Percentiles rank a stretch among this genome's conserved stretches.
Conservation (phyloP, 2,329 filamentous ascomycete species). For the Metarhizium guizhouense region DNA sequence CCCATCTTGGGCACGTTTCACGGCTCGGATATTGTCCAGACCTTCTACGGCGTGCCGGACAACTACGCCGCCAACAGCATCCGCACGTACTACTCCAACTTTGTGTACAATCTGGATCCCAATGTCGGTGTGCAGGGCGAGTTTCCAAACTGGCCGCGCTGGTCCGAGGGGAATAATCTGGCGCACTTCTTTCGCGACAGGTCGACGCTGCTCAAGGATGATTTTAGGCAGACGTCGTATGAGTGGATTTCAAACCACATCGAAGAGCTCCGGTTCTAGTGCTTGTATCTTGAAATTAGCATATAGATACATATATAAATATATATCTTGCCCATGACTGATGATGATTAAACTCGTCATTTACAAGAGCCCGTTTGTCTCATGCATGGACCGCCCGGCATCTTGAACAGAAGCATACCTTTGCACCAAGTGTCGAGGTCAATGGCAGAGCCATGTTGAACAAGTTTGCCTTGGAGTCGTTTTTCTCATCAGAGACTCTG, state of each 20-base stretch:
- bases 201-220: not conserved
- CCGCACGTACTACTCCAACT: conserved; percentile 49
- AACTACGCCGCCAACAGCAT: conserved; percentile 39
- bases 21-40: conserved; percentile 44
- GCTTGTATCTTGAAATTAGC: not conserved
- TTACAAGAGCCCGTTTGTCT: too few species aligned
- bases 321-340: too few species aligned
- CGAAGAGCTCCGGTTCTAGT: not conserved
- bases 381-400: too few species aligned
- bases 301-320: too few species aligned
- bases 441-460: too few species aligned
- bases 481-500: too few species aligned
- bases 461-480: too few species aligned
- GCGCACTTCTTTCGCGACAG: not conserved
- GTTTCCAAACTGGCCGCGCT: not conserved
- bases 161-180: not conserved
- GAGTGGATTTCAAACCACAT: not conserved
- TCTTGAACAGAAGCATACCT: too few species aligned
- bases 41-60: conserved; percentile 41
- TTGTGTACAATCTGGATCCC: conserved; percentile 18
- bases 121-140: conserved; percentile 1
- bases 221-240: not conserved
- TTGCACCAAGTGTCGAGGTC: too few species aligned
- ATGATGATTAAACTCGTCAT: too few species aligned
- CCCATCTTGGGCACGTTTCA: conserved; percentile 58